Evolutionary conservation across 2,329 filamentous ascomycete species (phyloP).

Genomic region (Colletotrichum theobromicola): DNA sequence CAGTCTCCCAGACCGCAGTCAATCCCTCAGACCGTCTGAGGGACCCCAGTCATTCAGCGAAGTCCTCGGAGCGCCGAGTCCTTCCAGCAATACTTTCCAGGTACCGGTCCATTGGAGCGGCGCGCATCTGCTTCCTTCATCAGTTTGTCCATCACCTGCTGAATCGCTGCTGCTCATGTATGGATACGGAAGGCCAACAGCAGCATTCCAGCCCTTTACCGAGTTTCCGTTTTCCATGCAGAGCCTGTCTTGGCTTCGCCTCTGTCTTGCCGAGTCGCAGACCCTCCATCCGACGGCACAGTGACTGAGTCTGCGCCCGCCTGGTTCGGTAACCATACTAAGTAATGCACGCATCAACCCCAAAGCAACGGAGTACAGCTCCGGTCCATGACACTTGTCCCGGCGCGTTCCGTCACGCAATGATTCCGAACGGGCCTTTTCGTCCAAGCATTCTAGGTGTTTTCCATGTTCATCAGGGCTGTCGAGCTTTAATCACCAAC

Average conservation of each 20-base stretch:
- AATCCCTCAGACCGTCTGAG: background rate
- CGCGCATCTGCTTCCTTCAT: background rate
- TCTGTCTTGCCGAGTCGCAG: background rate
- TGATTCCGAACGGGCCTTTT: background rate
- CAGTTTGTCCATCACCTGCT: background rate
- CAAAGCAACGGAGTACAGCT: background rate
- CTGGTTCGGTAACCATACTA: background rate
- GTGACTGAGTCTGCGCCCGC: background rate
- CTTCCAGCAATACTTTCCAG: background rate
- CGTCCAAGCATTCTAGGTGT: background rate
- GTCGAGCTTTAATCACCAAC: background rate
- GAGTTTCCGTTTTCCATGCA: background rate
- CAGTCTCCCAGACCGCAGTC: background rate
- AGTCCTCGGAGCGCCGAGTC: slow-evolving; percentile 9
- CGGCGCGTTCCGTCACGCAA: slow-evolving; percentile 2
- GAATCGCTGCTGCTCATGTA: background rate
- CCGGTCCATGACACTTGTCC: background rate
- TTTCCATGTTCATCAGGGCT: background rate
- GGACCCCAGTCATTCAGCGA: slow-evolving; percentile 1
- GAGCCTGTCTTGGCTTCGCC: background rate
- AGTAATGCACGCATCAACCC: background rate
- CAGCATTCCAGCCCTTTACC: background rate
- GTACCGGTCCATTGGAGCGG: slow-evolving; percentile 18
- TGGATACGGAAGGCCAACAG: background rate
- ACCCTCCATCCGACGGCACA: background rate